These are phyloP conservation scores for Teratosphaeria gauchensis DNA, from an alignment of 2,329 filamentous ascomycete species.

Conservation along the genomic window DNA sequence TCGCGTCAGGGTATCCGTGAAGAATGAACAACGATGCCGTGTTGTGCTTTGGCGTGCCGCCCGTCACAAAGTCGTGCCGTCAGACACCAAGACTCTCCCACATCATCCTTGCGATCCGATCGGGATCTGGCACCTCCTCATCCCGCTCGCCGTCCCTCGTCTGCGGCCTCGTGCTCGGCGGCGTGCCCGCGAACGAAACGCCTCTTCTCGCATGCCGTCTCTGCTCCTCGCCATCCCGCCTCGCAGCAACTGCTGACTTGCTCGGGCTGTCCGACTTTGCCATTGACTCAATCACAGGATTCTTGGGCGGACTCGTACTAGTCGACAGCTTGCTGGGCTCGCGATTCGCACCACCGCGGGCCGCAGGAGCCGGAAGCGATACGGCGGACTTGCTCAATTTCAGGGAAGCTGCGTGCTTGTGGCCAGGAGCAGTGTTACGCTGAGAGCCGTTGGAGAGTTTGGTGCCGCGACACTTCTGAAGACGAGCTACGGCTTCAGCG, in stretches of 20 bases:
- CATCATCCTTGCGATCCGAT: slow-evolving; percentile 14
- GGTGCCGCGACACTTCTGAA: slow-evolving; percentile 15
- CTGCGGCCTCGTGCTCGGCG: slow-evolving; percentile 5
- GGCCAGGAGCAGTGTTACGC: neutral
- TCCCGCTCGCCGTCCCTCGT: slow-evolving; percentile 8
- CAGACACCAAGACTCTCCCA: slow-evolving; percentile 12
- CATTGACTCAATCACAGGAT: neutral
- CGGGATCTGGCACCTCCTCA: slow-evolving; percentile 10
- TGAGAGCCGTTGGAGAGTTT: slow-evolving; percentile 1
- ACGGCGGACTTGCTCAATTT: slow-evolving; percentile 13
- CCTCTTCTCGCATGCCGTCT: slow-evolving; percentile 9
- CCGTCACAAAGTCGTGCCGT: neutral
- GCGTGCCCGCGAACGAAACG: slow-evolving; percentile 17
- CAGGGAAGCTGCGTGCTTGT: slow-evolving; percentile 5
- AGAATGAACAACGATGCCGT: neutral
- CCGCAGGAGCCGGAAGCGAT: slow-evolving; percentile 5
- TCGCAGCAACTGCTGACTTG: slow-evolving; percentile 1
- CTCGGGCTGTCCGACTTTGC: slow-evolving; percentile 5
- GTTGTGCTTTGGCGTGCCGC: neutral
- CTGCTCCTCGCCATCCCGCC: slow-evolving; percentile 1
- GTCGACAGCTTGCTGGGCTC: slow-evolving; percentile 6
- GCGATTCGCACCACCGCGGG: neutral
- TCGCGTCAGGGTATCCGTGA: neutral
- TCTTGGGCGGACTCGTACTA: slow-evolving; percentile 4
- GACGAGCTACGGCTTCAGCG: slow-evolving; percentile 19